Conservation (phyloP, 2,329 filamentous ascomycete genomes). For the Pseudocercospora pini-densiflorae region DNA sequence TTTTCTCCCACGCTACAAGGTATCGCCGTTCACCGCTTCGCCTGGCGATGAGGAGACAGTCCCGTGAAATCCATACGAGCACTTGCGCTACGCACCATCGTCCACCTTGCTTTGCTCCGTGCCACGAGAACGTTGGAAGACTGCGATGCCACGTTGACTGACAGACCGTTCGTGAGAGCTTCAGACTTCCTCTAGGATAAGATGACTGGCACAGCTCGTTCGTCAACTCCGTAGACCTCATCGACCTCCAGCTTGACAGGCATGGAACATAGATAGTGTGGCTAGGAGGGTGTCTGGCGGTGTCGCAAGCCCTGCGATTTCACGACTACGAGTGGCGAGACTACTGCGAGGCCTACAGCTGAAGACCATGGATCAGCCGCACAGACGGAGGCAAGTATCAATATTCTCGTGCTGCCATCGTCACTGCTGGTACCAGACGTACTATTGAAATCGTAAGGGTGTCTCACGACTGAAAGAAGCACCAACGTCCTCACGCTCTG, state of each 20-base stretch:
- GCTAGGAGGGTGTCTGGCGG: neutral
- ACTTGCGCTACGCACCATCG: constrained; percentile 3
- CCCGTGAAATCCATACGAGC: neutral
- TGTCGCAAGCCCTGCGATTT: neutral
- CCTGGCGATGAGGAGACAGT: neutral
- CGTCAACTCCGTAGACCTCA: neutral
- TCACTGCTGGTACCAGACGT: neutral
- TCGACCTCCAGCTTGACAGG: constrained; percentile 9
- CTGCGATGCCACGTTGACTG: neutral
- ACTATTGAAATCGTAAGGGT: neutral
- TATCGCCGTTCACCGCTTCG: constrained; percentile 8
- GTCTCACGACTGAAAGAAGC: neutral
- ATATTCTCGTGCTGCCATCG: neutral
- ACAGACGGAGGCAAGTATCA: constrained; percentile 2
- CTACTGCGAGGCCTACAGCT: constrained; percentile 3
- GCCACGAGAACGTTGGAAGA: neutral
- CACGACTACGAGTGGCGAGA: neutral
- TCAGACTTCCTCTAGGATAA: neutral
- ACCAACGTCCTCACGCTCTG: neutral
- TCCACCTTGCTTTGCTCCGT: constrained; percentile 5
- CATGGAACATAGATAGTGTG: constrained; percentile 5
- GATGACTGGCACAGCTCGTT: neutral
- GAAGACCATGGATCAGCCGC: constrained; percentile 9
- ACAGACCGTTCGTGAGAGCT: neutral
- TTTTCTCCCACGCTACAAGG: neutral